A percentile compares a stretch with the other conserved stretches of the same genome.
Conservation (phyloP, 441 rosid species). For the Mallotus repandus region DNA sequence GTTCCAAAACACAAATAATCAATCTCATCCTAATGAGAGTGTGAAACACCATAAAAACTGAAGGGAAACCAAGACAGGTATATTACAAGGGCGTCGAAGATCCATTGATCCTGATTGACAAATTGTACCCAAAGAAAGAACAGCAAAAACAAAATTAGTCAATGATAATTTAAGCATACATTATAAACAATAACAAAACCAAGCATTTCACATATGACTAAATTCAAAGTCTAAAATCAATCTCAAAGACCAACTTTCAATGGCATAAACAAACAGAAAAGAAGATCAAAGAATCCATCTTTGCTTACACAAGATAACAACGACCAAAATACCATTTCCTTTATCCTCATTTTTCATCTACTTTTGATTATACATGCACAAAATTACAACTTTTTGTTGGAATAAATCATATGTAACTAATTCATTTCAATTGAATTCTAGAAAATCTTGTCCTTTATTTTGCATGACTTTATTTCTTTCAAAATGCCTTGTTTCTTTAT, state of each 20-base stretch:
- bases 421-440: neutral
- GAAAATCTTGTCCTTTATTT: neutral
- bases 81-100: constrained; percentile 29
- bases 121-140: constrained; percentile 23
- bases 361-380: neutral
- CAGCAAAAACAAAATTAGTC: constrained; percentile 25
- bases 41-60: constrained; percentile 10
- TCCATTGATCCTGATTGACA: constrained; percentile 26
- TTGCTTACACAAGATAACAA: neutral
- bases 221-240: neutral
- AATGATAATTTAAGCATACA: constrained; percentile 10
- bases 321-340: neutral
- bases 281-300: constrained; percentile 6
- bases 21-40: constrained; percentile 6
- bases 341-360: neutral
- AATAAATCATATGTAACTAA: neutral
- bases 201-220: constrained; percentile 1
- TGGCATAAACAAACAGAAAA: neutral
- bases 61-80: constrained; percentile 23
- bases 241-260: neutral
- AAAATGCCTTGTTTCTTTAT: neutral
- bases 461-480: neutral
- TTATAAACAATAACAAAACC: neutral
- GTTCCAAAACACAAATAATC: constrained; percentile 4
- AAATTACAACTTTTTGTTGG: neutral